Evolutionary conservation across 2,329 filamentous ascomycete genomes (phyloP).

Genomic region (Cercospora nicotianae): DNA sequence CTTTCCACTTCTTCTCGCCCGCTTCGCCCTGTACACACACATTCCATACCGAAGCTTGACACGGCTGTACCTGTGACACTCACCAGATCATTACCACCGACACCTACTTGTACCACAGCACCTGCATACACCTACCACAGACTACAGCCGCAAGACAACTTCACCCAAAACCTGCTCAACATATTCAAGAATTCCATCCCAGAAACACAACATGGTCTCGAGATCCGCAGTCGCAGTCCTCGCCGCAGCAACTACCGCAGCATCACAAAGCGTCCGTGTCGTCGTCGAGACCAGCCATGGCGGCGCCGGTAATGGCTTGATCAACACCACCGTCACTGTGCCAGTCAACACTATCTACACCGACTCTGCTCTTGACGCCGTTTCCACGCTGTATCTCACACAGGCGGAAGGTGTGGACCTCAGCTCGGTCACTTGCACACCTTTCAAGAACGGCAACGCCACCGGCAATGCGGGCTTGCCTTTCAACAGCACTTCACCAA

Average conservation of each 20-base stretch:
- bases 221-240: conserved; percentile 10
- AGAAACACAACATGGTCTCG: conserved; percentile 12
- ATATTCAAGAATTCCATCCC: not conserved
- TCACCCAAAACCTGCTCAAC: not conserved
- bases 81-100: not conserved
- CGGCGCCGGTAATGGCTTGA: conserved; percentile 30
- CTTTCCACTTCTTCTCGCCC: not conserved
- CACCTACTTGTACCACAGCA: not conserved
- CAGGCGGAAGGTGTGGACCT: conserved; percentile 23
- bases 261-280: conserved; percentile 27
- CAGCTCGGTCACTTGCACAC: conserved; percentile 31
- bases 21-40: not conserved
- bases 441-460: conserved; percentile 24
- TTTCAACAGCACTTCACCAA: conserved; percentile 28
- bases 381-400: conserved; percentile 32
- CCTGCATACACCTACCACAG: not conserved
- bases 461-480: conserved; percentile 28
- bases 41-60: not conserved
- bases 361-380: conserved; percentile 27
- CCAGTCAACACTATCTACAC: conserved; percentile 30
- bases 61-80: conserved; percentile 2
- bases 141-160: not conserved
- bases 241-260: conserved; percentile 17
- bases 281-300: conserved; percentile 29
- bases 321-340: conserved; percentile 32